Percentiles rank a stretch among this genome's conserved stretches.
phyloP scores from a whole-genome alignment of 352 stramenopile genomes.

The Globisporangium barbulae region DNA sequence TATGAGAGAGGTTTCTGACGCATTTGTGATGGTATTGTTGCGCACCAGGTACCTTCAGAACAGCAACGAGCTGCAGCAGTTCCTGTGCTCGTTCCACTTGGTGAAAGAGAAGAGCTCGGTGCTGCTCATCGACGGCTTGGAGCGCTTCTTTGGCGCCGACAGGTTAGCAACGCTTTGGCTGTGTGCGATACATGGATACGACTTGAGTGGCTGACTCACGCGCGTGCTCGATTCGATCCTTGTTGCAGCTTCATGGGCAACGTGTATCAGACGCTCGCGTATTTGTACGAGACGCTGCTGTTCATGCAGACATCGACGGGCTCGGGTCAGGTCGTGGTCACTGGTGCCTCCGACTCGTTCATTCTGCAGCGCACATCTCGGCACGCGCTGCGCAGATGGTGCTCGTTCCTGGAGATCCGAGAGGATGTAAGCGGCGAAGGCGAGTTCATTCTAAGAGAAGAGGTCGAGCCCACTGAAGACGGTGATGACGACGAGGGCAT shows the following conservation, averaged over 20 bases:
- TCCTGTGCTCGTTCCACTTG: conserved; percentile 57
- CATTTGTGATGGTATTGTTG: background rate
- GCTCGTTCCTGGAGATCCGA: conserved; percentile 4
- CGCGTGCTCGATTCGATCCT: background rate
- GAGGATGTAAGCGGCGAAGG: background rate
- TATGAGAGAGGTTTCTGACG: background rate
- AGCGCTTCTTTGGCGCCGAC: conserved; percentile 45
- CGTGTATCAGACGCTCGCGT: conserved; percentile 63
- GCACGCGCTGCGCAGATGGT: background rate
- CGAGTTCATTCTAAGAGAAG: conserved; percentile 1
- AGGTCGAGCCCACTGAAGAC: background rate
- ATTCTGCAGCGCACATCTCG: conserved; percentile 5
- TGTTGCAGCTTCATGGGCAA: conserved; percentile 28
- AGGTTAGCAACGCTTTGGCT: conserved; percentile 17
- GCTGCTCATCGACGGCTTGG: conserved; percentile 55
- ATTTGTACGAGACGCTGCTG: conserved; percentile 41
- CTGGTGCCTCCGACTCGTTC: conserved; percentile 4
- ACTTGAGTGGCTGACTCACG: background rate
- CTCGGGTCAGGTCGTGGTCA: conserved; percentile 32
- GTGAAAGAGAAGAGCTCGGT: conserved; percentile 41
- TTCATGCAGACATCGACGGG: conserved; percentile 46
- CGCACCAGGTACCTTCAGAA: conserved; percentile 41
- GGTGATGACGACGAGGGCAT: background rate
- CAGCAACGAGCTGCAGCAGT: conserved; percentile 50
- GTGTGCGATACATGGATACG: background rate